Evolutionary conservation across 2,329 filamentous ascomycete species (phyloP).

Genomic region (Fusarium sp.): DNA sequence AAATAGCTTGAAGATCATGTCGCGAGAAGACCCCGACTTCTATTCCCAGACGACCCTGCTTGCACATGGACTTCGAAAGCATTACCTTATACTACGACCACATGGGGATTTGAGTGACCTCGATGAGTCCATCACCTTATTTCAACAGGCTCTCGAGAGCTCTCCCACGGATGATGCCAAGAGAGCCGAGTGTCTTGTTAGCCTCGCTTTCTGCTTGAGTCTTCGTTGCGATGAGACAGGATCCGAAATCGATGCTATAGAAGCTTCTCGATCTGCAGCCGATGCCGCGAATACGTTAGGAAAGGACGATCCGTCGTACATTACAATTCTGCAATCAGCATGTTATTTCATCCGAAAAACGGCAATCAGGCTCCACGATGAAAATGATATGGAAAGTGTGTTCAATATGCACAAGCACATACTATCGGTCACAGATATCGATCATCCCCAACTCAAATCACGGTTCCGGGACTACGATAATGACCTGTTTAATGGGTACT

Average conservation of each 20-base stretch:
- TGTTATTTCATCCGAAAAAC: not conserved
- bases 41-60: not conserved
- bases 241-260: not conserved
- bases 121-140: not conserved
- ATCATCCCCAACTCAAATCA: not conserved
- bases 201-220: not conserved
- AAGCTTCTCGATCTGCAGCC: not conserved
- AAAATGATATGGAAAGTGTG: not conserved
- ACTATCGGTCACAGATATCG: fast-evolving
- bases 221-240: not conserved
- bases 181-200: not conserved
- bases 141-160: not conserved
- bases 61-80: not conserved
- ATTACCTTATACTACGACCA: not conserved
- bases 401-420: not conserved
- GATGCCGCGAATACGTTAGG: not conserved
- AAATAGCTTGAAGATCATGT: not conserved
- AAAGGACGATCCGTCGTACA: not conserved
- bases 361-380: not conserved
- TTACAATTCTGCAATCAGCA: not conserved
- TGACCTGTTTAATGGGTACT: not conserved
- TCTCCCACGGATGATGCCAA: fast-evolving
- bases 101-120: too few species aligned
- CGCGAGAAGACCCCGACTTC: fast-evolving
- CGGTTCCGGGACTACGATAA: not conserved